Base-by-base conservation (phyloP, 305 asterid species). In the Fraxinus xanthoxyloides region DNA sequence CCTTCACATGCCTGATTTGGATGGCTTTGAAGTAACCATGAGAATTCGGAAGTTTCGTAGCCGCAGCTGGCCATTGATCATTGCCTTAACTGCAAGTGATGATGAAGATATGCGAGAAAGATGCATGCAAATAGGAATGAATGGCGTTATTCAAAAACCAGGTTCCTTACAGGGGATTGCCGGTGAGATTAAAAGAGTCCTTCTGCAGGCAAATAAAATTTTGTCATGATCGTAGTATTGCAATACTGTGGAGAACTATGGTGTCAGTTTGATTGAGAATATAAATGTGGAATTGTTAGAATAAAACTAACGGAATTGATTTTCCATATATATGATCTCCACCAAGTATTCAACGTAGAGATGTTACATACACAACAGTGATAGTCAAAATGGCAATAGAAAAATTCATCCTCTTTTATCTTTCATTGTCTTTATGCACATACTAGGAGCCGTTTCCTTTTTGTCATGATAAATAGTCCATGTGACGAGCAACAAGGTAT, bases 1-100 rank as follows among this genome's bases (percentile, higher is more conserved):
- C 87, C 93, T 93, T 46, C 93, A 96, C 80, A 84, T 94, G 85
- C 93, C 97, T 2, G 98, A 92, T 83, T 73, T 94, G 77, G 97
- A 94, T 56, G 97, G 97, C 17, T 93, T 85, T 72, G 99, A 96
- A 82, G 95, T 96, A 28, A 78, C 95, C 36, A 78, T 40, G 86
- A 90, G 93, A 85, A 91, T 94, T 76, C 85, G 97, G 17, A 93
- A 97, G 85, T 91, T 89, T 34, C 26, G 89, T 7, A 93, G 97
- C 89, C 90, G 88, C 1, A 90, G 81, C 81, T 88, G 94, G 97
- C 99, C 98, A 1, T 80, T 96, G 92, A 94, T 96, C 78, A 72
- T 96, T 6, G 98, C 88, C 56, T 76, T 96, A 84, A 91, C 94
- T n/a, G 86, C 97, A 31, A 80, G 79, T 8, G 81, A 81, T 43